Evolutionary conservation across 2,329 filamentous ascomycete genomes (phyloP).

Genomic region (Pseudogymnoascus sp.): DNA sequence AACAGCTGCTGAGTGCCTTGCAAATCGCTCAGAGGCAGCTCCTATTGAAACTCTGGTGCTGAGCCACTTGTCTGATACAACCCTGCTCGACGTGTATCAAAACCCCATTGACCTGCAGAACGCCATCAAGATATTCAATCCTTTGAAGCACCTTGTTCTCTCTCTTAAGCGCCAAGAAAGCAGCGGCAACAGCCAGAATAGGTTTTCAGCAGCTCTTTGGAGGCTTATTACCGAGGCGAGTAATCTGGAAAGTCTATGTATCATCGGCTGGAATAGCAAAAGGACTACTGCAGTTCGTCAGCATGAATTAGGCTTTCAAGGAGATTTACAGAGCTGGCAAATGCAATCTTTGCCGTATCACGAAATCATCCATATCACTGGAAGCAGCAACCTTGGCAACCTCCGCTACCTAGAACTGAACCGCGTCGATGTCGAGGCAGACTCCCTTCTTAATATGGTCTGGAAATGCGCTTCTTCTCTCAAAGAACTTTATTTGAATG

Average conservation of each 20-base stretch:
- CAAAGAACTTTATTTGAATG: slow-evolving; percentile 26
- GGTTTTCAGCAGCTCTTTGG: slow-evolving; percentile 41
- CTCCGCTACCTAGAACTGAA: slow-evolving; percentile 27
- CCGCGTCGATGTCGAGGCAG: slow-evolving; percentile 24
- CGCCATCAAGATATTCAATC: slow-evolving; percentile 34
- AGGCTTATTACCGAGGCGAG: slow-evolving; percentile 38
- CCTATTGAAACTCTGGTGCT: slow-evolving; percentile 38
- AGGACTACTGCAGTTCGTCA: slow-evolving; percentile 18
- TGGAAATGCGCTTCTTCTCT: slow-evolving; percentile 21
- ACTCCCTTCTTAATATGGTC: slow-evolving; percentile 21
- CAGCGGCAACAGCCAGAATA: slow-evolving; percentile 26
- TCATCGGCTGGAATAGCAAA: slow-evolving; percentile 33
- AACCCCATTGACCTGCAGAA: slow-evolving; percentile 44
- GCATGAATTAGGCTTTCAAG: slow-evolving; percentile 15
- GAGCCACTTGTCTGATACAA: slow-evolving; percentile 41
- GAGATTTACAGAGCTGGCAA: slow-evolving; percentile 18
- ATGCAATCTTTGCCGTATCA: slow-evolving; percentile 26
- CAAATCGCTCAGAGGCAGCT: slow-evolving; percentile 34
- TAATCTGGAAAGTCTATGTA: slow-evolving; percentile 37
- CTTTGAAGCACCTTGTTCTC: slow-evolving; percentile 38
- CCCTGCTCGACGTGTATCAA: slow-evolving; percentile 40
- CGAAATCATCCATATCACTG: neutral
- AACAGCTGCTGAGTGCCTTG: slow-evolving; percentile 42
- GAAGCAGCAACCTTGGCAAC: slow-evolving; percentile 12
- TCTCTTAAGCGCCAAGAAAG: slow-evolving; percentile 38